Evolutionary conservation across 83 land plant genomes (phyloP).

Genomic region (Isoetes engelmannii): DNA sequence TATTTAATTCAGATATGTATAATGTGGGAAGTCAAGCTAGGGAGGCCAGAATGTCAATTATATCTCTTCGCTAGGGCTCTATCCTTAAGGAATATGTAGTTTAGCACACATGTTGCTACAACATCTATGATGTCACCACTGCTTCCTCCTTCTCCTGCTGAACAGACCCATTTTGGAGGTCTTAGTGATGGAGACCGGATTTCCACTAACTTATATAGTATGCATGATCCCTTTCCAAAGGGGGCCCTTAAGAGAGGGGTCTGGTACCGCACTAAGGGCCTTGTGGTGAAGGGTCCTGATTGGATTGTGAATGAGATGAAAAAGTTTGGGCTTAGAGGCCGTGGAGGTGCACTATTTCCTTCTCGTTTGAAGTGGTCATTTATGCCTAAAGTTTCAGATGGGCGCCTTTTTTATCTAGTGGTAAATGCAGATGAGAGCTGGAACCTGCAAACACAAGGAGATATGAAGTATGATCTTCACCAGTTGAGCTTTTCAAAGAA

Average conservation of each 20-base stretch:
- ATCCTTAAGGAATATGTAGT: too few species aligned
- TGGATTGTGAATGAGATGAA: slow-evolving; percentile 12
- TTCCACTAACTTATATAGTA: not conserved
- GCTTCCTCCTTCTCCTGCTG: not conserved
- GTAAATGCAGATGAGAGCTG: slow-evolving; percentile 8
- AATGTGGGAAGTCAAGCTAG: too few species aligned
- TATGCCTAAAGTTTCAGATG: slow-evolving; percentile 9
- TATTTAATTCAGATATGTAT: too few species aligned
- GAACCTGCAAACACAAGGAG: slow-evolving; percentile 5
- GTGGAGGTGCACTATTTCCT: slow-evolving; percentile 2
- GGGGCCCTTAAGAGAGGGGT: not conserved
- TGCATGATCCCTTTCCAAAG: slow-evolving; percentile 6
- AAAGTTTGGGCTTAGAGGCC: slow-evolving; percentile 1
- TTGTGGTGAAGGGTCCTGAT: slow-evolving; percentile 1
- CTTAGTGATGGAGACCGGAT: slow-evolving; percentile 2
- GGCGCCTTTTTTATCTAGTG: not conserved
- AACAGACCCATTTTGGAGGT: slow-evolving; percentile 1
- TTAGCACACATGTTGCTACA: slow-evolving; percentile 54
- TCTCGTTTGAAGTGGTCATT: slow-evolving; percentile 8
- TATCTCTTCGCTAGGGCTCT: too few species aligned
- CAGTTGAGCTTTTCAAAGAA: too few species aligned
- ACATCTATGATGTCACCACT: slow-evolving; percentile 11
- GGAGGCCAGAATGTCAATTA: too few species aligned
- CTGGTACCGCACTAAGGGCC: slow-evolving; percentile 4
- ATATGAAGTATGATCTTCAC: slow-evolving; percentile 8